Evolutionary conservation across 1,139 yeast species (phyloP).

Genomic region (Spathaspora sp.): DNA sequence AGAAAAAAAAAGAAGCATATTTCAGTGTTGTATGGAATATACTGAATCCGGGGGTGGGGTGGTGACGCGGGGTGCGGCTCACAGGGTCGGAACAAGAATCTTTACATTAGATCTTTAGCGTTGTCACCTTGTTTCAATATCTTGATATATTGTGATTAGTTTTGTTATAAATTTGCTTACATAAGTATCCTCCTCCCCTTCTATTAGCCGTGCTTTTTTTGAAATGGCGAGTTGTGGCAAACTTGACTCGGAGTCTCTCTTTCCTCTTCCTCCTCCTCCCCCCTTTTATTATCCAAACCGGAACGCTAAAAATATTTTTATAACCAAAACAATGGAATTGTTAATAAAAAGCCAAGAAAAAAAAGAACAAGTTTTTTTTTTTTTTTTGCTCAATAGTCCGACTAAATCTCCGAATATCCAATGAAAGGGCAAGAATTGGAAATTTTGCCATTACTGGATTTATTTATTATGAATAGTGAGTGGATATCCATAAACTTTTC

Average conservation of each 20-base stretch:
- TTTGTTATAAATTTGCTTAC: too few species aligned
- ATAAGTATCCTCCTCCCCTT: too few species aligned
- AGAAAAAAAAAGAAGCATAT: not conserved
- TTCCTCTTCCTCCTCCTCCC: not conserved
- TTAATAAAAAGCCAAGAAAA: not conserved
- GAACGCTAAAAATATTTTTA: not conserved
- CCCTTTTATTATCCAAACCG: not conserved
- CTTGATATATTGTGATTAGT: too few species aligned
- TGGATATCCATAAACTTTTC: too few species aligned
- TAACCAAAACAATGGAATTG: not conserved
- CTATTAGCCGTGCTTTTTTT: not conserved
- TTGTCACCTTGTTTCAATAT: not conserved
- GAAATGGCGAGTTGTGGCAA: not conserved
- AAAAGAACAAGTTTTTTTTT: too few species aligned
- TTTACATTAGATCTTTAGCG: not conserved
- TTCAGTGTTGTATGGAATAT: not conserved
- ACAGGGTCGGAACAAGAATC: not conserved
- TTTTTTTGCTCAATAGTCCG: not conserved
- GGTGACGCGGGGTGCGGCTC: not conserved
- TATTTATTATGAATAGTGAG: not conserved
- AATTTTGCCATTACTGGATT: not conserved
- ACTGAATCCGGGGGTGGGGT: constrained; percentile 1
- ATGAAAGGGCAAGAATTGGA: not conserved
- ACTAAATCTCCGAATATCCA: not conserved
- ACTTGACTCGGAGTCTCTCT: not conserved